Conservation (phyloP, 2,329 filamentous ascomycete species). For the Arthrobotrys conoides region DNA sequence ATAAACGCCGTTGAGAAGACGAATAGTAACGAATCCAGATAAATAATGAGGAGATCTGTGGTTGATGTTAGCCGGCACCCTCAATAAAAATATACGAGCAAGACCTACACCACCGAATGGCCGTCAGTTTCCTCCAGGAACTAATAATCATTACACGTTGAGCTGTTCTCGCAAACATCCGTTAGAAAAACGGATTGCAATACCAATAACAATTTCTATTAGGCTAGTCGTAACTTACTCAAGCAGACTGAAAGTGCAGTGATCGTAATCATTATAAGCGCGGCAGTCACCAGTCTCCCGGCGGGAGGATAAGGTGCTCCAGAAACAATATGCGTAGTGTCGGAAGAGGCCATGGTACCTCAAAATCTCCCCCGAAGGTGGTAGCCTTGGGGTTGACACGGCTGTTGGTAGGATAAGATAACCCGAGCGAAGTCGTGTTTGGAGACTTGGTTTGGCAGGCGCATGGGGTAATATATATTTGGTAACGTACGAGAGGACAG, state of each 20-base stretch:
- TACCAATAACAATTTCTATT: background rate
- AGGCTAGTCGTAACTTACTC: constrained; percentile 22
- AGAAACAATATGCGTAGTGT: constrained; percentile 3
- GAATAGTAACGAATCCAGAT: constrained; percentile 74
- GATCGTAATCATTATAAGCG: constrained; percentile 41
- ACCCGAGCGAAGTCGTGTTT: constrained; percentile 36
- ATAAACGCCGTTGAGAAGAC: constrained; percentile 73
- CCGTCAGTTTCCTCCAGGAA: constrained; percentile 37
- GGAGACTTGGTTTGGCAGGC: constrained; percentile 45
- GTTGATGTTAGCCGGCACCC: background rate
- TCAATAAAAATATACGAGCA: background rate
- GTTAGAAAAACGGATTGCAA: background rate
- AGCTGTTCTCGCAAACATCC: constrained; percentile 2
- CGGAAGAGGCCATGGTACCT: constrained; percentile 26
- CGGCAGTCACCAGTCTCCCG: constrained; percentile 5
- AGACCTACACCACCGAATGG: constrained; percentile 45
- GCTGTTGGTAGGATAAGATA: constrained; percentile 37
- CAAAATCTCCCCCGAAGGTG: background rate
- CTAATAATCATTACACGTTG: constrained; percentile 28
- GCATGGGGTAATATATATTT: constrained; percentile 32
- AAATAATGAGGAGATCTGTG: constrained; percentile 74
- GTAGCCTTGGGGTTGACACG: constrained; percentile 40
- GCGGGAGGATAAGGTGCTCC: constrained; percentile 29
- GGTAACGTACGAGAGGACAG: constrained; percentile 33
- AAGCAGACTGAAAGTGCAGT: constrained; percentile 30